Conservation (phyloP, 108 stramenopile genomes). For the Schizochytrium sp. region DNA sequence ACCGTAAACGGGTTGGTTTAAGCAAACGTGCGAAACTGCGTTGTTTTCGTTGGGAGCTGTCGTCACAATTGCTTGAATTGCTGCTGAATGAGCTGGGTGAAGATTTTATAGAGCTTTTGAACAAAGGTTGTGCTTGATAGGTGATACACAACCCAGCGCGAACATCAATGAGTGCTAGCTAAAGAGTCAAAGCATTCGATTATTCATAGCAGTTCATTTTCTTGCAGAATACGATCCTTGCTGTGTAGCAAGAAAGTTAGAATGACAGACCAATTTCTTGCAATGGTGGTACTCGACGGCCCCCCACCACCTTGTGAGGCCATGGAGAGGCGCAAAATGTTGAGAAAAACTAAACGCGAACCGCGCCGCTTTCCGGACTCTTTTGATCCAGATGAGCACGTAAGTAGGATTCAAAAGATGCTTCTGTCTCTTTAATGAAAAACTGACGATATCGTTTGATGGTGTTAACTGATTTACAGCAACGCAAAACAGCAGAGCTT, state of each 20-base stretch:
- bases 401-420: neutral
- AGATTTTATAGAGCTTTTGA: too few relatives aligned
- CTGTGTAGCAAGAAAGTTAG: neutral
- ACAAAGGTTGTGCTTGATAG: too few relatives aligned
- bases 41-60: too few relatives aligned
- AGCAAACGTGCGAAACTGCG: too few relatives aligned
- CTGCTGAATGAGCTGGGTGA: too few relatives aligned
- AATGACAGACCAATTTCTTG: neutral
- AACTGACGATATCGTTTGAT: neutral
- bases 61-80: too few relatives aligned
- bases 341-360: neutral
- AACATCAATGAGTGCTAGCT: too few relatives aligned
- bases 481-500: neutral
- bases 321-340: neutral
- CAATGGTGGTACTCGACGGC: slow-evolving; percentile 1
- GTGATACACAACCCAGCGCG: too few relatives aligned
- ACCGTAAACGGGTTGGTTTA: too few relatives aligned
- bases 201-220: neutral
- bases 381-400: neutral
- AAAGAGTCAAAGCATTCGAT: neutral
- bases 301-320: neutral
- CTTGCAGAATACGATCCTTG: neutral
- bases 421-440: neutral
- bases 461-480: neutral
- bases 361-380: neutral